Conservation (phyloP, 2,329 filamentous ascomycete genomes). For the Hypoxylon sp. region DNA sequence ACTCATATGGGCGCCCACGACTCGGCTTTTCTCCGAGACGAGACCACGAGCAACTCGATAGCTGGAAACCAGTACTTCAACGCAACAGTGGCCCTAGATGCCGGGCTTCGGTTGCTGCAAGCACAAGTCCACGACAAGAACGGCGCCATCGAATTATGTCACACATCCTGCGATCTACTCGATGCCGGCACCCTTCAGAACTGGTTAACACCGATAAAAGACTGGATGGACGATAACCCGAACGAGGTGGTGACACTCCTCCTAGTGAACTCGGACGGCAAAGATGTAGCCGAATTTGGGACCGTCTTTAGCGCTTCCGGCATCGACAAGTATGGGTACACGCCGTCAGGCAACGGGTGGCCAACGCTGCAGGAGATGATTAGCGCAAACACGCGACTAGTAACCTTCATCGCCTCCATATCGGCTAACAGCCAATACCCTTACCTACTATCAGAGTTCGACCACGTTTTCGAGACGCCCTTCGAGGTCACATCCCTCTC, state of each 20-base stretch:
- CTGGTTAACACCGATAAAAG: slow-evolving; percentile 74
- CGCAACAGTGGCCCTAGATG: slow-evolving; percentile 76
- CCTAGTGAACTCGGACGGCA: slow-evolving; percentile 70
- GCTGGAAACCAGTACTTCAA: slow-evolving; percentile 82
- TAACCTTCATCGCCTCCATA: slow-evolving; percentile 75
- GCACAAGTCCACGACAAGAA: slow-evolving; percentile 76
- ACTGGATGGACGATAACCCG: slow-evolving; percentile 76
- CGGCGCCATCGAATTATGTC: slow-evolving; percentile 75
- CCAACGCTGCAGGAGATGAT: slow-evolving; percentile 79
- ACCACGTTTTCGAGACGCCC: slow-evolving; percentile 78
- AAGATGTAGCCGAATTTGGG: slow-evolving; percentile 67
- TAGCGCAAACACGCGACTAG: slow-evolving; percentile 69
- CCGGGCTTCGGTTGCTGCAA: slow-evolving; percentile 78
- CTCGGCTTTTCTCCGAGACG: slow-evolving; percentile 77
- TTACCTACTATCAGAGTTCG: slow-evolving; percentile 74
- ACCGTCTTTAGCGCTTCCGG: slow-evolving; percentile 66
- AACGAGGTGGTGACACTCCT: slow-evolving; percentile 82
- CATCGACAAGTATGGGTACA: slow-evolving; percentile 69
- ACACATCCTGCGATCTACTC: slow-evolving; percentile 74
- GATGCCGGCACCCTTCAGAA: slow-evolving; percentile 74
- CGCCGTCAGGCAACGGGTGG: slow-evolving; percentile 66
- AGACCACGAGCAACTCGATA: slow-evolving; percentile 69
- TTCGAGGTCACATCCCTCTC: slow-evolving; percentile 72
- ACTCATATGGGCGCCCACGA: slow-evolving; percentile 84
- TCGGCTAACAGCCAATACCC: slow-evolving; percentile 61